phyloP scores from a whole-genome alignment of 2,329 filamentous ascomycete genomes.

The Microdochium paspali region DNA sequence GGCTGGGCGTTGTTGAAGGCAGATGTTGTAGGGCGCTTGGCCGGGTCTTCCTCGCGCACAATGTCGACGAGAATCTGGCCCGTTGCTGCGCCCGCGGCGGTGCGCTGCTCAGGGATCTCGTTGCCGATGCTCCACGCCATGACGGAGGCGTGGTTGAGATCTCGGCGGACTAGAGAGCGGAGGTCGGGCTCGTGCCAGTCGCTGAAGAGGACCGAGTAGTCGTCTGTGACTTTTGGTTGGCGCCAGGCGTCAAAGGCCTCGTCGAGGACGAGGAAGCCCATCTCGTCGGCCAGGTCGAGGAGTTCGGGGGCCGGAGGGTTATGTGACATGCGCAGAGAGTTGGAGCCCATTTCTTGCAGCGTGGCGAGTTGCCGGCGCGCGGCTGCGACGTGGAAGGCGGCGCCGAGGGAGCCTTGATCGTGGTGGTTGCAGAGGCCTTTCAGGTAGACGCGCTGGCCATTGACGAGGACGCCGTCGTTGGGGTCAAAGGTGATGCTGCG shows the following conservation, averaged over 20 bases:
- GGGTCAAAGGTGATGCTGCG: conserved; percentile 29
- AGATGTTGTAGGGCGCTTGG: conserved; percentile 17
- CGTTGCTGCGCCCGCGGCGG: conserved; percentile 24
- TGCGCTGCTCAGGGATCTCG: conserved; percentile 38
- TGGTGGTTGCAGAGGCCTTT: conserved; percentile 42
- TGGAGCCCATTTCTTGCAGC: conserved; percentile 38
- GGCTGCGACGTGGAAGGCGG: conserved; percentile 39
- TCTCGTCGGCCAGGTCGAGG: conserved; percentile 36
- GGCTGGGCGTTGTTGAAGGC: conserved; percentile 21
- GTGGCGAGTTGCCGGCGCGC: conserved; percentile 37
- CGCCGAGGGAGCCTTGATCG: conserved; percentile 37
- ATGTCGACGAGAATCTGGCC: conserved; percentile 29
- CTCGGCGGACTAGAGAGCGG: conserved; percentile 32
- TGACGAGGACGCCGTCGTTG: conserved; percentile 33
- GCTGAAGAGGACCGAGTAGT: conserved; percentile 13
- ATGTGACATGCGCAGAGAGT: conserved; percentile 40
- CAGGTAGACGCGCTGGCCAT: conserved; percentile 31
- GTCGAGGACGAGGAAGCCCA: conserved; percentile 41
- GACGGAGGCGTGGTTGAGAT: conserved; percentile 25
- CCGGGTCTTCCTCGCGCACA: conserved; percentile 18
- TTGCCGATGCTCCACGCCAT: conserved; percentile 40
- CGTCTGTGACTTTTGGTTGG: conserved; percentile 32
- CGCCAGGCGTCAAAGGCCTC: conserved; percentile 45
- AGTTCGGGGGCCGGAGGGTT: conserved; percentile 42
- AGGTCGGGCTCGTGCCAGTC: conserved; percentile 21